Evolutionary conservation across 768 basidiomycete genomes (phyloP).

Genomic region (Tylopilus sp.): DNA sequence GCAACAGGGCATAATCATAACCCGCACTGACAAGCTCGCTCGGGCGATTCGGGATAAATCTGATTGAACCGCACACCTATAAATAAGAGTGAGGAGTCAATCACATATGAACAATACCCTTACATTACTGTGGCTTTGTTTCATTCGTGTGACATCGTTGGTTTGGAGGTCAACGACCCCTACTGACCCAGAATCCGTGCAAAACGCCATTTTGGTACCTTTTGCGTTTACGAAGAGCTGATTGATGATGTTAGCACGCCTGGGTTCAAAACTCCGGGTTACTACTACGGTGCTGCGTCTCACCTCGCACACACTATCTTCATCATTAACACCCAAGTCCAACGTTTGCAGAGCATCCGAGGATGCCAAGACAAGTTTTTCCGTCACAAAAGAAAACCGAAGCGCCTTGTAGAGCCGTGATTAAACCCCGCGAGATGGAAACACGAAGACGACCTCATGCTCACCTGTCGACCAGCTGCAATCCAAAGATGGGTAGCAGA

Average conservation of each 20-base stretch:
- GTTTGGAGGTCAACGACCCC: conserved; percentile 61
- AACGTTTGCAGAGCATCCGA: conserved; percentile 47
- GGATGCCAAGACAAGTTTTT: conserved; percentile 50
- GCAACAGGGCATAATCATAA: conserved; percentile 65
- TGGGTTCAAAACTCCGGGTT: neutral
- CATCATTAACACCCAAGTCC: conserved; percentile 47
- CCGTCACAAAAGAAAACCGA: conserved; percentile 44
- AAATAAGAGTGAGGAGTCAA: conserved; percentile 4
- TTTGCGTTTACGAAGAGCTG: conserved; percentile 63
- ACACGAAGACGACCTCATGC: neutral
- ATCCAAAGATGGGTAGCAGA: conserved; percentile 57
- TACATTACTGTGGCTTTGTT: conserved; percentile 60
- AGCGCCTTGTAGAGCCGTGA: conserved; percentile 15
- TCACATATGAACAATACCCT: conserved; percentile 18
- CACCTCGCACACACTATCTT: conserved; percentile 71
- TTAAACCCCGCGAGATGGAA: neutral
- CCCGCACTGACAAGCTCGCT: conserved; percentile 75
- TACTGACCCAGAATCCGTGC: conserved; percentile 64
- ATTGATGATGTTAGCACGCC: conserved; percentile 36
- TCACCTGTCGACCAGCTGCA: conserved; percentile 58
- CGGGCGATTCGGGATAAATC: conserved; percentile 68
- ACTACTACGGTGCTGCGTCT: conserved; percentile 5
- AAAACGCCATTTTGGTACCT: conserved; percentile 57
- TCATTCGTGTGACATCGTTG: conserved; percentile 52
- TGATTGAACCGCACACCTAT: conserved; percentile 68